Conservation (phyloP, 2,329 filamentous ascomycete species). For the Botrytis sinoallii region DNA sequence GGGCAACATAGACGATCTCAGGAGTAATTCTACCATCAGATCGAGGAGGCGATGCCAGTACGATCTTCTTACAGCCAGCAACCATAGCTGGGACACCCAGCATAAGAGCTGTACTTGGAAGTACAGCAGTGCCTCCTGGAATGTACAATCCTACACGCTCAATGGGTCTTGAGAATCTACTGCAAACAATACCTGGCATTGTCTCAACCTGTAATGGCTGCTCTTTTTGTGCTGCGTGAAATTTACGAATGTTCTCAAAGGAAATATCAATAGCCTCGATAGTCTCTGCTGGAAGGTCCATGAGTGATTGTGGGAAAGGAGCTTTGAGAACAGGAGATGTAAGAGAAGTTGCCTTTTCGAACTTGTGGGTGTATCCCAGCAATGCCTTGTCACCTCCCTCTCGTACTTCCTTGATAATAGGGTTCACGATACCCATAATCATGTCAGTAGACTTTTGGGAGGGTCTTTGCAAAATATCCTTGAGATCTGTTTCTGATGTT, state of each 20-base stretch:
- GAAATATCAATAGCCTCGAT: conserved; percentile 90
- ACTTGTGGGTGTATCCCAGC: conserved; percentile 93
- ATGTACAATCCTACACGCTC: conserved; percentile 96
- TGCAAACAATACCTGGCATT: conserved; percentile 95
- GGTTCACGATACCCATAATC: conserved; percentile 85
- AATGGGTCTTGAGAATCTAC: conserved; percentile 86
- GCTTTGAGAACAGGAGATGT: conserved; percentile 86
- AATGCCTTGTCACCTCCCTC: conserved; percentile 82
- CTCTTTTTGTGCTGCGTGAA: conserved; percentile 89
- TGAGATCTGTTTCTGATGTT: conserved; percentile 62
- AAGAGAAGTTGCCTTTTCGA: conserved; percentile 90
- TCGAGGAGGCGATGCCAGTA: conserved; percentile 87
- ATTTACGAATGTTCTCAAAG: conserved; percentile 90
- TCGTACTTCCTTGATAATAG: conserved; percentile 87
- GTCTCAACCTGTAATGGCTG: conserved; percentile 84
- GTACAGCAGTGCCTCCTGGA: conserved; percentile 92
- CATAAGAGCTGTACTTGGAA: conserved; percentile 96
- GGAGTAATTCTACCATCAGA: conserved; percentile 87
- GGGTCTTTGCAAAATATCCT: conserved; percentile 76
- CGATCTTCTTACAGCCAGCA: conserved; percentile 91
- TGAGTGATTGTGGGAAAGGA: conserved; percentile 80
- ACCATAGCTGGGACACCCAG: conserved; percentile 97
- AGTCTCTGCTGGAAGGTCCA: conserved; percentile 81
- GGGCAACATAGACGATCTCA: conserved; percentile 94
- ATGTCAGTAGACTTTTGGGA: conserved; percentile 93